Percentiles rank a stretch among this genome's conserved stretches.
Evolutionary conservation across 2,329 filamentous ascomycete species (phyloP).

Genomic region (Colletotrichum shisoi): DNA sequence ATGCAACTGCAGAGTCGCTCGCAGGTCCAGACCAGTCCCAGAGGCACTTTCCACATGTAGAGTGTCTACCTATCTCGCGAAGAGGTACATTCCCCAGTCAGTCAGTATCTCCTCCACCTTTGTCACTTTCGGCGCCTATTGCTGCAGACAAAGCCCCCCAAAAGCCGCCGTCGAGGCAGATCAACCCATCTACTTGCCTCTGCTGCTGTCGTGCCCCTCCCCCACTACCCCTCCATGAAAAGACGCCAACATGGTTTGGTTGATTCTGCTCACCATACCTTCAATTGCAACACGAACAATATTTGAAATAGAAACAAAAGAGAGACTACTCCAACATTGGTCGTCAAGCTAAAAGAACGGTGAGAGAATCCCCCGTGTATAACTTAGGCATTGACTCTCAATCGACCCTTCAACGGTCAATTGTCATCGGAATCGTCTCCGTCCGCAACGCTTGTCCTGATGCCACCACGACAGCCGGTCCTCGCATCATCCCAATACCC

Average conservation of each 20-base stretch:
- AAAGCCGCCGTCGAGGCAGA: background rate
- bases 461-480: conserved; percentile 6
- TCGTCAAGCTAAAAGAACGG: too few species aligned
- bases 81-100: background rate
- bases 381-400: conserved; percentile 9
- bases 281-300: background rate
- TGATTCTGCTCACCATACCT: background rate
- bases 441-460: conserved; percentile 1
- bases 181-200: background rate
- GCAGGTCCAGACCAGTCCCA: background rate
- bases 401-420: conserved; percentile 8
- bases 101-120: background rate
- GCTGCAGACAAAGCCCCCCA: conserved; percentile 1
- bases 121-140: background rate
- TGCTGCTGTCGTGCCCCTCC: conserved; percentile 19
- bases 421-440: conserved; percentile 6
- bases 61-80: too few species aligned
- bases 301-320: background rate
- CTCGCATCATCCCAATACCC: conserved; percentile 20
- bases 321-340: background rate
- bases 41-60: background rate
- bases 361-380: background rate
- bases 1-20: background rate
- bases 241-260: background rate
- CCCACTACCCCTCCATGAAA: conserved; percentile 14